A percentile compares a stretch with the other conserved stretches of the same genome.
Evolutionary conservation across 306 rosid genomes (phyloP).

Genomic region (Prunus mira): DNA sequence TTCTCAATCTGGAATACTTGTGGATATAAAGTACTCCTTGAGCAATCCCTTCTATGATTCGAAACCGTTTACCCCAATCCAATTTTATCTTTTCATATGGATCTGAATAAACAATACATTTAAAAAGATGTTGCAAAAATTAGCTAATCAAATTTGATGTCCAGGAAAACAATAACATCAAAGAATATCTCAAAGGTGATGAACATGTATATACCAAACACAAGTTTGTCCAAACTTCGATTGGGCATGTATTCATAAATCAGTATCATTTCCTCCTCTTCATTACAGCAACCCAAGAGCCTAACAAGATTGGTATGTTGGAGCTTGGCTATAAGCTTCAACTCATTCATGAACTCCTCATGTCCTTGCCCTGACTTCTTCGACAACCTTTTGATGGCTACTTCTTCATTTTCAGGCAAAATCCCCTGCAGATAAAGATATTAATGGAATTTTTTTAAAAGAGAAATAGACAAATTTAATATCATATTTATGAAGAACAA

Average conservation of each 20-base stretch:
- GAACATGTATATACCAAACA: conserved; percentile 36
- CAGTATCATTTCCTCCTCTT: conserved; percentile 41
- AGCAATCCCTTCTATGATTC: conserved; percentile 22
- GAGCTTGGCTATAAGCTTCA: conserved; percentile 43
- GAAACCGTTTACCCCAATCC: conserved; percentile 38
- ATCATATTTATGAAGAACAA: no score
- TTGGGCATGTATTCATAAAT: conserved; percentile 52
- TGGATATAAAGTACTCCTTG: conserved; percentile 28
- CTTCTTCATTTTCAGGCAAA: conserved; percentile 27
- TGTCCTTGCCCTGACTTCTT: conserved; percentile 45
- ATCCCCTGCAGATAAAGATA: conserved; percentile 24
- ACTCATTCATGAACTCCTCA: conserved; percentile 47
- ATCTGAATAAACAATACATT: not conserved
- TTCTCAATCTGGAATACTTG: conserved; percentile 15
- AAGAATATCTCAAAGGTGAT: not conserved
- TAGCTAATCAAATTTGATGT: not conserved
- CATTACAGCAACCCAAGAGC: conserved; percentile 39
- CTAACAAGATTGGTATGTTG: conserved; percentile 50
- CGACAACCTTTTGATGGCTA: conserved; percentile 51
- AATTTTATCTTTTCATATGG: conserved; percentile 1
- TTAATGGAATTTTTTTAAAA: not conserved
- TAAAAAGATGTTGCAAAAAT: not conserved
- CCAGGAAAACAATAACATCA: not conserved
- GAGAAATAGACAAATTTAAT: not conserved
- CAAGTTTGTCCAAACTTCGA: conserved; percentile 42